These are phyloP conservation scores for Geranium incanum DNA, from an alignment of 441 rosid species.

Conservation along the genomic window DNA sequence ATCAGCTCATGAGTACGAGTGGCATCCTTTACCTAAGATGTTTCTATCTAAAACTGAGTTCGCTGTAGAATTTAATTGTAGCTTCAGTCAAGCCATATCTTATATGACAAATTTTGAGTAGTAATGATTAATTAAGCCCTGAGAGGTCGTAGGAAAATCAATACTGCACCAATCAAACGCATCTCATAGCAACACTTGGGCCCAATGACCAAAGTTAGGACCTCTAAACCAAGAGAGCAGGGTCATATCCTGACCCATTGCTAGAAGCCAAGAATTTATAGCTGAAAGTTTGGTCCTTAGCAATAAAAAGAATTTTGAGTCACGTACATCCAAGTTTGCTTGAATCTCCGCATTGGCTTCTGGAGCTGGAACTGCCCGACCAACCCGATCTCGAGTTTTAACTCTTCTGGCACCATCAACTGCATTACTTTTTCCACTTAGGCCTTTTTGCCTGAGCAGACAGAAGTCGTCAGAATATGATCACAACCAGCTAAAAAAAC, in stretches of 20 bases:
- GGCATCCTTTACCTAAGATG: neutral
- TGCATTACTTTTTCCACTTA: slow-evolving; percentile 41
- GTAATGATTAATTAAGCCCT: neutral
- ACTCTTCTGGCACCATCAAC: slow-evolving; percentile 54
- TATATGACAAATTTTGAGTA: neutral
- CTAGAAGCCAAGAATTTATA: neutral
- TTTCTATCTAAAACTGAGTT: neutral
- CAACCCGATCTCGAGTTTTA: slow-evolving; percentile 51
- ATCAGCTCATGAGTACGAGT: slow-evolving; percentile 1
- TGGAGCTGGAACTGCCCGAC: slow-evolving; percentile 75
- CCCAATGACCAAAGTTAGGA: neutral
- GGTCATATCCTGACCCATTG: neutral
- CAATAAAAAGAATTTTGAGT: no score
- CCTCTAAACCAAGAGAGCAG: neutral
- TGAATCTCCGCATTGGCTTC: slow-evolving; percentile 91
- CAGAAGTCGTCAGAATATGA: slow-evolving; percentile 21
- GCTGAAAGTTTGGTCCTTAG: slow-evolving; percentile 4
- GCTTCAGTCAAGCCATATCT: neutral
- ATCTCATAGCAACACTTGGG: neutral
- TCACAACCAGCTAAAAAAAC: slow-evolving; percentile 14
- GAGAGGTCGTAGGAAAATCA: neutral
- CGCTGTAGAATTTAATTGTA: neutral
- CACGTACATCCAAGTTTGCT: slow-evolving; percentile 59
- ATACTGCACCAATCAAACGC: neutral
- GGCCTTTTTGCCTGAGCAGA: slow-evolving; percentile 51